Base-by-base conservation (phyloP, 1,139 yeast genomes). In the Geotrichum citri-aurantii region DNA sequence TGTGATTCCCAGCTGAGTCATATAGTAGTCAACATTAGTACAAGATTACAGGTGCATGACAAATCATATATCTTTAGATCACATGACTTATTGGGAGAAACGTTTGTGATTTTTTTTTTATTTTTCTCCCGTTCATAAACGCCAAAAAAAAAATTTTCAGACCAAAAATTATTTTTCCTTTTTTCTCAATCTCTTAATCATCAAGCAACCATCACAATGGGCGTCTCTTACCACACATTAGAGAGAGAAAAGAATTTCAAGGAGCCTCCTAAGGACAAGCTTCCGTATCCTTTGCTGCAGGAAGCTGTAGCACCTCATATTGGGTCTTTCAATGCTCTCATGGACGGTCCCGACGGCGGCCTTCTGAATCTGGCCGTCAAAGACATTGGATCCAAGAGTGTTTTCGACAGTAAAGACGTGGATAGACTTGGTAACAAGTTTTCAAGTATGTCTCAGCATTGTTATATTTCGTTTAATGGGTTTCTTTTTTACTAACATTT, bases 261-360 rank as follows among this genome's bases (percentile, higher is more conserved):
- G 66, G 84, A 88, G 70, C 99, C 99, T 48, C 96, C 98, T 55
- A 85, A 83, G 75, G 96, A 88, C 67, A 82, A 87, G 69, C 79
- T 89, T 27, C 89, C 90, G 1, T 93, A 77, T 68, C 97, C 97
- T 7, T 76, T 91, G 54, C 80, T 95, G 51, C 81, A 82, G 61
- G 95, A 89, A 62, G 98, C 99, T 12, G 95, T 93, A 47, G 83
- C 84, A 61, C 99, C 99, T 12, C 99, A 93, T 72, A 81, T 95
- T 61, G 98, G 96, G 10, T 93, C 99, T 1, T 93, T 93, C 79
- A 87, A 93, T 78, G 98, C 97, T 14, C 79, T 93, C 60, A 88
- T 96, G 48, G 96, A 88, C 61, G 97, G 96, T 27, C 72, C 75
- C 12, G 83, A 85, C 31, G 83, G 79, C 56, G 97, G 97, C 3